Evolutionary conservation across 805 yeast species (phyloP), one percentile per base, ranked within the genome.

Genomic region (Saturnispora hagleri): DNA sequence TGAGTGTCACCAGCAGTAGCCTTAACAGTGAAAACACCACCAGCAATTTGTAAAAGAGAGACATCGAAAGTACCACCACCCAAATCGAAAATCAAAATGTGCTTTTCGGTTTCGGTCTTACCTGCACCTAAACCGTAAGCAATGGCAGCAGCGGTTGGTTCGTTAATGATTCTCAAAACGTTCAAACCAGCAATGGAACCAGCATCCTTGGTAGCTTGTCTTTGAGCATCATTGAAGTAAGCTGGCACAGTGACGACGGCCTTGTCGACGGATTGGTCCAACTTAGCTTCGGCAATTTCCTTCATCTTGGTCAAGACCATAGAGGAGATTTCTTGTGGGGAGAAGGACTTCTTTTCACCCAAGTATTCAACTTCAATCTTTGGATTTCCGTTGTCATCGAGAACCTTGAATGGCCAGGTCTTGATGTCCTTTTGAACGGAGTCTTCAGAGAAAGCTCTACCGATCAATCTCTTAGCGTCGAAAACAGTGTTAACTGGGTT

Each of bases 11-110:
- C 98, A 66, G 97, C 96, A 62, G 97, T 89, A 62, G 97, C 89
- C 80, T 89, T 89, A 65, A 89, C 97, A 72, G 89, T 91, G 80
- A 89, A 89, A 66, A 89, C 88, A 76, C 97, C 97, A 69, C 89
- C 97, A 69, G 89, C 95, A 68, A 89, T 87, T 70, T 90, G 82
- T 70, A 89, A 79, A 59, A 89, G 79, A 49, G 97, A 90, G 53
- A 89, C 97, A 86, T 89, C 97, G 77, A 89, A 89, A 70, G 97
- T 89, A 82, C 97, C 97, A 77, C 97, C 97, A 81, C 97, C 97
- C 71, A 89, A 82, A 75, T 89, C 97, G 78, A 89, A 89, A 70
- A 89, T 87, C 68, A 89, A 77, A 58, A 89, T 91, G 73, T 89
- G 88, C 73, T 84, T 84, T 76, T 89, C 96, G 59, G 79, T 80